Evolutionary conservation across 495 filamentous ascomycete species (phyloP), one percentile per base, ranked within the genome.

Genomic region (Xylaria grammica): DNA sequence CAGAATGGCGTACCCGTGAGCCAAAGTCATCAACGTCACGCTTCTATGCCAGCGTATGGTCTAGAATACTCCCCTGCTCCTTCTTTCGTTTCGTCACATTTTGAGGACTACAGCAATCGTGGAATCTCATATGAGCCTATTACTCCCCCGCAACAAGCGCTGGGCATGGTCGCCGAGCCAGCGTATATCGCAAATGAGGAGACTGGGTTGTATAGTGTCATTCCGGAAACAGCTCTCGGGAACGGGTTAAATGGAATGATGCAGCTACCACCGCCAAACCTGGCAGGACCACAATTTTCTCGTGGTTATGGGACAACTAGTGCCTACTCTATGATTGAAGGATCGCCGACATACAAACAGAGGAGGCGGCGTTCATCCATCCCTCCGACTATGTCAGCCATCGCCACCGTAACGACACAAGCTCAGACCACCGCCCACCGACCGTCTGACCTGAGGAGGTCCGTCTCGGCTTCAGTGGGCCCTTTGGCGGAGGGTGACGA

Each of bases 111-210:
- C 82, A 96, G 94, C 86, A 93, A 93, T 72, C 90, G 96, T 38
- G 95, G 93, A 29, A 86, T 98, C 64, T 98, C 96, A 4, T 99
- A 91, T 75, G 95, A 99, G 81, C 95, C 95, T 20, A 84, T 98
- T 63, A 99, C 95, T 7, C 95, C 95, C 52, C 95, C 95, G 32
- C 95, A 98, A 67, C 92, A 97, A 74, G 82, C 90, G 46, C 77
- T 94, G 51, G 86, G 85, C 57, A 85, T 95, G 32, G 85, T 90
- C 26, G 82, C 88, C 32, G 96, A 99, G 79, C 93, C 95, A 19
- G 92, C 96, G 5, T 99, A 98, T 77, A 94, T 98, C 75, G 92
- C 93, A 51, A 97, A 97, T 71, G 95, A 99, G 79, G 95, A 97
- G 71, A 96, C 92, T 48, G 93, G 93, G 52, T 83, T 97, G 34